Base-by-base conservation (phyloP, 1,284 basidiomycete genomes). In the Microbotryum violaceum region DNA sequence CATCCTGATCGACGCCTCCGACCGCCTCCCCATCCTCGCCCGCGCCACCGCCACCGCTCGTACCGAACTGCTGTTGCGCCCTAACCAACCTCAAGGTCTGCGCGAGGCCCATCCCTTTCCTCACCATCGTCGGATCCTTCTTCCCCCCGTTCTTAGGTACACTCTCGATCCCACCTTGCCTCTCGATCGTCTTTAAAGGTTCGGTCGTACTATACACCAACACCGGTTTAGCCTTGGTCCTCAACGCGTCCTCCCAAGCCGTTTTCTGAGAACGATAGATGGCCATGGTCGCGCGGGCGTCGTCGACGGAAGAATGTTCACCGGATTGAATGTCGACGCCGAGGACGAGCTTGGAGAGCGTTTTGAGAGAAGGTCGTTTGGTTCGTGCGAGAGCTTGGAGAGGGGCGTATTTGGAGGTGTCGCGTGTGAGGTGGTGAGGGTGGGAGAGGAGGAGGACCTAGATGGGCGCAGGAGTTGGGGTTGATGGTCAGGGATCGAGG, bases 251-350 rank as follows among this genome's bases (percentile, higher is more conserved):
- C 62, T 97, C 92, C 91, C 91, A 97, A 56, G 84, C 82, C 61
- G 83, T 83, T 71, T 88, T 87, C 74, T 94, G 82, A n/a, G 94
- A 75, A 8, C 91, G 81, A 76, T 89, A 98, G 27, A 97, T 78
- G 0, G 91, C 93, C 91, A 98, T 97, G 0, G 94, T 91, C 0
- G 93, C 92, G 53, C 91, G 81, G 2, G 94, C 93, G 74, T 98
- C 93, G 27, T 85, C 90, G 8, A 94, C 91, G 74, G 89, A 92
- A 49, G 82, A 87, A 74, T 96, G 92, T 69, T 92, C 86, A 4
- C 90, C 90, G 10, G 78, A 77, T 75, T 99, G 94, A 58, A 98
- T 97, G 29, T 84, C 81, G 3, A 94, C 74, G 0, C 83, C 89
- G 0, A 98, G 77, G 67, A 93, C 87, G 67, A 91, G 82, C 72